Evolutionary conservation across 2,329 filamentous ascomycete genomes (phyloP).

Genomic region (Pseudogymnoascus sp.): DNA sequence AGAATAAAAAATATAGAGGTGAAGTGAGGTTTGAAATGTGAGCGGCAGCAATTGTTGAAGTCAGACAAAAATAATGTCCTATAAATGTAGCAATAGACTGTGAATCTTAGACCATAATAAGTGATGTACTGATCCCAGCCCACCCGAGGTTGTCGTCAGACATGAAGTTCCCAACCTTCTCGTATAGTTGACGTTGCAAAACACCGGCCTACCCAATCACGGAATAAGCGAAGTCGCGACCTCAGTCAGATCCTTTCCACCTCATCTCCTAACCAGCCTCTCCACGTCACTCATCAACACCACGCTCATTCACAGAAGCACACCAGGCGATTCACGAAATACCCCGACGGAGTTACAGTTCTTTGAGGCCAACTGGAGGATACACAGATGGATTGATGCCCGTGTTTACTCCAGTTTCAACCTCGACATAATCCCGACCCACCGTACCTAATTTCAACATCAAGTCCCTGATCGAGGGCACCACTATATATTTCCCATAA

Average conservation of each 20-base stretch:
- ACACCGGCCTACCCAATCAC: slow-evolving; percentile 4
- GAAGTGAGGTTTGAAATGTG: not conserved
- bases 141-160: not conserved
- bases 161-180: slow-evolving; percentile 6
- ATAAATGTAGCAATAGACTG: not conserved
- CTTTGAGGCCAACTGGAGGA: not conserved
- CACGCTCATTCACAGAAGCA: slow-evolving; percentile 12
- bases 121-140: not conserved
- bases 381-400: slow-evolving; percentile 9
- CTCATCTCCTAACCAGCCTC: not conserved
- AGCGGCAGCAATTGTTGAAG: not conserved
- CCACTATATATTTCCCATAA: slow-evolving; percentile 10
- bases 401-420: slow-evolving; percentile 7
- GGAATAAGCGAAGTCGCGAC: slow-evolving; percentile 6
- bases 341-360: not conserved
- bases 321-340: not conserved
- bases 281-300: slow-evolving; percentile 7
- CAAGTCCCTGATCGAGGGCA: slow-evolving; percentile 9
- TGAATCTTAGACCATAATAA: not conserved
- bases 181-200: slow-evolving; percentile 1
- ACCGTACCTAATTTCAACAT: not conserved
- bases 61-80: not conserved
- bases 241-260: slow-evolving; percentile 8
- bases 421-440: not conserved
- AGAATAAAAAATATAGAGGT: not conserved